A percentile compares a stretch with the other conserved stretches of the same genome.
phyloP scores from a whole-genome alignment of 805 yeast species.

The Maudiozyma barnettii region DNA sequence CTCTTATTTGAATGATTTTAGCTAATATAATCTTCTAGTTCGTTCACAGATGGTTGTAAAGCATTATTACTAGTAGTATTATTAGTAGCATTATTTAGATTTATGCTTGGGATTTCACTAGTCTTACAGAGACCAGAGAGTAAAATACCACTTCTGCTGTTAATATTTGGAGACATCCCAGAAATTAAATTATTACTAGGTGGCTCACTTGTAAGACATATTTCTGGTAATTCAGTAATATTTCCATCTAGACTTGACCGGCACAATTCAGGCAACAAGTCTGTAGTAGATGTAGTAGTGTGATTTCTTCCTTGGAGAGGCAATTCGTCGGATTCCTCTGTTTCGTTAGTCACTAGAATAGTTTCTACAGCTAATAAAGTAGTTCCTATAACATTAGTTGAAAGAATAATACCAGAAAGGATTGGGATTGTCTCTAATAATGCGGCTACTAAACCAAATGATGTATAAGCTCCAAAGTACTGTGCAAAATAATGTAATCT shows the following conservation, averaged over 20 bases:
- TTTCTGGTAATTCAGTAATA: neutral
- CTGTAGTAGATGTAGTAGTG: neutral
- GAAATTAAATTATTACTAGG: neutral
- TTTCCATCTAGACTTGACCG: neutral
- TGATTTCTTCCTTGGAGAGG: neutral
- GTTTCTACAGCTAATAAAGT: slow-evolving; percentile 19
- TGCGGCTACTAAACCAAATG: slow-evolving; percentile 25
- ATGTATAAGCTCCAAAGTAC: slow-evolving; percentile 23
- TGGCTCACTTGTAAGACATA: neutral
- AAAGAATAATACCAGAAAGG: slow-evolving; percentile 18
- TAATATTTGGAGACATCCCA: too few relatives aligned
- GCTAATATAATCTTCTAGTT: too few relatives aligned
- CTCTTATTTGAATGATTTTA: too few relatives aligned
- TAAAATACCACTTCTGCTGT: neutral
- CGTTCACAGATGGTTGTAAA: neutral
- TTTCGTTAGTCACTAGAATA: neutral
- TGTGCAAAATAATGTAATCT: slow-evolving; percentile 17
- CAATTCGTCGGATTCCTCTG: neutral
- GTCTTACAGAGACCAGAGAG: neutral
- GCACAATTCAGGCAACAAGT: neutral
- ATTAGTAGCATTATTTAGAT: neutral
- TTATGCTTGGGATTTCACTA: neutral
- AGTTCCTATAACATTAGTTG: slow-evolving; percentile 19
- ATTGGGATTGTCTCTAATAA: slow-evolving; percentile 23
- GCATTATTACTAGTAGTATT: neutral